Conservation (phyloP, 441 rosid species). For the Aleurites moluccanus region DNA sequence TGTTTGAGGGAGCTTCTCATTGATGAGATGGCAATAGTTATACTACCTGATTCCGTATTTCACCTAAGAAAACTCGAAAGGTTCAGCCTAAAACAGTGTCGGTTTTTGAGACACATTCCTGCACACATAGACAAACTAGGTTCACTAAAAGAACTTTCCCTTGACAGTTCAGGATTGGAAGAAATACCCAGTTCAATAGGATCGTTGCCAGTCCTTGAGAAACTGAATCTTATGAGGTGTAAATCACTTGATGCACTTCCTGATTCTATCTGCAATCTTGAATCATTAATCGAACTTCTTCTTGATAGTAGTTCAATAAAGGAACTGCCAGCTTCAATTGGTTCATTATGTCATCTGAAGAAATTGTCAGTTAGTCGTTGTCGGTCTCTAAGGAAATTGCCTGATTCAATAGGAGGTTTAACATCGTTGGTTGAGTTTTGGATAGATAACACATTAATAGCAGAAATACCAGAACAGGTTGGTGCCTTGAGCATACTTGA, state of each 20-base stretch:
- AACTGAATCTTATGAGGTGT: conserved; percentile 41
- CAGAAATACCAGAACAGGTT: conserved; percentile 43
- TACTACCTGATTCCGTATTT: conserved; percentile 46
- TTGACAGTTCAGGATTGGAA: conserved; percentile 36
- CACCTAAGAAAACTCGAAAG: conserved; percentile 44
- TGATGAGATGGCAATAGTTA: conserved; percentile 45
- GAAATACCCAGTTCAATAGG: conserved; percentile 49
- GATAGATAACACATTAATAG: conserved; percentile 40
- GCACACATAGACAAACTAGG: conserved; percentile 28
- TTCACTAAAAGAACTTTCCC: conserved; percentile 46
- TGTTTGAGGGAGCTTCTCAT: conserved; percentile 47
- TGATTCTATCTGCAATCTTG: conserved; percentile 38
- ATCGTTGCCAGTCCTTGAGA: conserved; percentile 44
- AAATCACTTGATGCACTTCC: conserved; percentile 44
- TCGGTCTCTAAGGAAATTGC: conserved; percentile 31
- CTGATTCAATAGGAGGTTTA: conserved; percentile 50
- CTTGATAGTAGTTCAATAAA: conserved; percentile 28
- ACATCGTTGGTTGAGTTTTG: conserved; percentile 36
- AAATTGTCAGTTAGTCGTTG: conserved; percentile 40
- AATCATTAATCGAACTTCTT: conserved; percentile 31
- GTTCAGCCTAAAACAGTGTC: conserved; percentile 44
- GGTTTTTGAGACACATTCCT: conserved; percentile 41
- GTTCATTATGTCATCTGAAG: conserved; percentile 42
- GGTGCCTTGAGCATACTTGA: conserved; percentile 39
- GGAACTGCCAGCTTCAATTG: conserved; percentile 41